Evolutionary conservation across 2,329 filamentous ascomycete genomes (phyloP).

Genomic region (Pseudocercospora crystallina): DNA sequence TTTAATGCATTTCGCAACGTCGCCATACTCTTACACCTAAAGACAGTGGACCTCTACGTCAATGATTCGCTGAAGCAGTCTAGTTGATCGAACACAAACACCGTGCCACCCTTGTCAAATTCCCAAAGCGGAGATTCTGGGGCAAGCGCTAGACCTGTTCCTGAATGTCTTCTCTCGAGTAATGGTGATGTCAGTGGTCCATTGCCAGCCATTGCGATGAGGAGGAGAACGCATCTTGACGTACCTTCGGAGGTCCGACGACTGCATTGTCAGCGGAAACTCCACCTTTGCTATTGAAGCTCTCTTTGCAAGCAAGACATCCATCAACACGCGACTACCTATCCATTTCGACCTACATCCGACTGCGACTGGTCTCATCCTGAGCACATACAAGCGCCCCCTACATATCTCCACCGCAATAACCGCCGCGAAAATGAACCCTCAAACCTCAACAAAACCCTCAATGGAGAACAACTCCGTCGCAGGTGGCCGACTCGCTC

Average conservation of each 20-base stretch:
- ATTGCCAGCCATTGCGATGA: conserved; percentile 4
- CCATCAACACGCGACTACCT: neutral
- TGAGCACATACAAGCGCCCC: neutral
- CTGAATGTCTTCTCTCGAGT: conserved; percentile 4
- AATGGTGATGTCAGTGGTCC: conserved; percentile 18
- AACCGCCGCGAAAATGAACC: conserved; percentile 15
- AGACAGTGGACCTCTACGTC: no score
- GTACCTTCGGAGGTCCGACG: no score
- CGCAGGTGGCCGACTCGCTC: conserved; percentile 17
- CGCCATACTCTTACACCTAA: no score
- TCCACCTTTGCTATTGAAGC: neutral
- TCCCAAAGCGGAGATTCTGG: no score
- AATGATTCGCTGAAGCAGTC: no score
- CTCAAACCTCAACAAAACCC: conserved; percentile 24
- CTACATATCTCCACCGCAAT: neutral
- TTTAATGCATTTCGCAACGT: no score
- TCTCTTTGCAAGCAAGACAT: neutral
- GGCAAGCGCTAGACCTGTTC: conserved; percentile 8
- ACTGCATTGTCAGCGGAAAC: no score
- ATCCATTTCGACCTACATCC: neutral
- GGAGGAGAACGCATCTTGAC: neutral
- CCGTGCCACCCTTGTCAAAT: no score
- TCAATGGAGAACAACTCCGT: conserved; percentile 27
- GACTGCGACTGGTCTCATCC: neutral
- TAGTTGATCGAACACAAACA: no score